Evolutionary conservation across 2,329 filamentous ascomycete species (phyloP).

Genomic region (Aspergillus texensis): DNA sequence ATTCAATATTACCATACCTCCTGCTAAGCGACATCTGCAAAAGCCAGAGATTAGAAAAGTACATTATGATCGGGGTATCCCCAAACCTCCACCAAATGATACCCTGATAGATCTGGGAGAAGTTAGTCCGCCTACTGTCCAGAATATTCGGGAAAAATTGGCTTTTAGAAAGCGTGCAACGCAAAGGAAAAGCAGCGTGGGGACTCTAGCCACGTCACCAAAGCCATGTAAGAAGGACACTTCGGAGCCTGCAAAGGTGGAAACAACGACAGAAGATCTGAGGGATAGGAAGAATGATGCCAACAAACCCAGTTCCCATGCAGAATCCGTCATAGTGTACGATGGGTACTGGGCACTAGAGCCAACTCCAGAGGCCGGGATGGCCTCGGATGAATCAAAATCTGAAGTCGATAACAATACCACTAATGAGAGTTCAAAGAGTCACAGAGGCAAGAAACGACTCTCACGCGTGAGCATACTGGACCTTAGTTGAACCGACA

Average conservation of each 20-base stretch:
- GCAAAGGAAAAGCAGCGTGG: neutral
- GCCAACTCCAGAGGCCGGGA: constrained; percentile 5
- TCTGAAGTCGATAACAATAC: neutral
- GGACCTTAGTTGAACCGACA: constrained; percentile 28
- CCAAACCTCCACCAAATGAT: neutral
- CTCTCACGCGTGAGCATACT: constrained; percentile 38
- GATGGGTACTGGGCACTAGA: constrained; percentile 17
- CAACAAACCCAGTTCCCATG: constrained; percentile 8
- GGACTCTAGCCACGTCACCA: neutral
- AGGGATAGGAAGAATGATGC: neutral
- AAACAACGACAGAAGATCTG: neutral
- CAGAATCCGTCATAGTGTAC: constrained; percentile 17
- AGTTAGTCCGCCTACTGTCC: constrained; percentile 1
- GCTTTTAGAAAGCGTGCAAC: neutral
- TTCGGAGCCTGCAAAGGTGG: neutral
- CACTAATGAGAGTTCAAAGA: constrained; percentile 2
- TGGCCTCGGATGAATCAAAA: constrained; percentile 8
- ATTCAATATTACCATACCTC: neutral
- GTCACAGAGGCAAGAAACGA: constrained; percentile 30
- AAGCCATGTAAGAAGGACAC: neutral
- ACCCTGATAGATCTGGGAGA: neutral
- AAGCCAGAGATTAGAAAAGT: neutral
- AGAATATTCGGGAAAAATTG: neutral
- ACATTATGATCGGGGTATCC: neutral
- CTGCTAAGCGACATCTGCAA: neutral